Percentiles rank a stretch among this genome's conserved stretches.
These are phyloP conservation scores for Verticillium tricorpus DNA, from an alignment of 2,329 filamentous ascomycete species.

Conservation along the genomic window DNA sequence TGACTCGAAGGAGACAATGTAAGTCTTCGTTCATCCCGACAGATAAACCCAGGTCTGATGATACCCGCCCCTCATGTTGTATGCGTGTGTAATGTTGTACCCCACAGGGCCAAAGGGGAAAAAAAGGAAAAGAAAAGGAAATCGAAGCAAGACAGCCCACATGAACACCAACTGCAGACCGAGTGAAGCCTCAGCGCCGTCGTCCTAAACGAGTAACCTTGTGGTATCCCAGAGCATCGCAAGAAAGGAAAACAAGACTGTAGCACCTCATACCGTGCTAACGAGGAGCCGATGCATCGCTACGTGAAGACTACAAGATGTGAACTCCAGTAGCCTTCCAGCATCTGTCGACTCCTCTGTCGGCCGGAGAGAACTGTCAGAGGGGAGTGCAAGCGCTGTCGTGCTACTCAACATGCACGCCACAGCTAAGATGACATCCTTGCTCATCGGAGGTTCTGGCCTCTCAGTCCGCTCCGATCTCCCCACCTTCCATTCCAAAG, in stretches of 20 bases:
- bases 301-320: not conserved
- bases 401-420: not conserved
- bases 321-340: not conserved
- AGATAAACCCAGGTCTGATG: not conserved
- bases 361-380: not conserved
- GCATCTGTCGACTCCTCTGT: not conserved
- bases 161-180: not conserved
- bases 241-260: not conserved
- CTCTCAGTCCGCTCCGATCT: constrained; percentile 53
- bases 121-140: not conserved
- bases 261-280: not conserved
- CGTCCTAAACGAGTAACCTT: not conserved
- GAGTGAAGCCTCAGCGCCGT: not conserved
- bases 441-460: not conserved
- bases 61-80: not conserved
- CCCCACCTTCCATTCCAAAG: constrained; percentile 52
- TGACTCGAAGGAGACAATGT: not conserved
- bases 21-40: not conserved
- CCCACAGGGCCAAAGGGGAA: not conserved
- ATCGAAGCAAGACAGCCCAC: not conserved
- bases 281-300: not conserved
- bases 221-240: not conserved
- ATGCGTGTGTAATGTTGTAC: not conserved
- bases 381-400: not conserved
- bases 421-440: not conserved